These are phyloP conservation scores for Puccinia coronata DNA, from an alignment of 1,284 basidiomycete species.

Conservation along the genomic window DNA sequence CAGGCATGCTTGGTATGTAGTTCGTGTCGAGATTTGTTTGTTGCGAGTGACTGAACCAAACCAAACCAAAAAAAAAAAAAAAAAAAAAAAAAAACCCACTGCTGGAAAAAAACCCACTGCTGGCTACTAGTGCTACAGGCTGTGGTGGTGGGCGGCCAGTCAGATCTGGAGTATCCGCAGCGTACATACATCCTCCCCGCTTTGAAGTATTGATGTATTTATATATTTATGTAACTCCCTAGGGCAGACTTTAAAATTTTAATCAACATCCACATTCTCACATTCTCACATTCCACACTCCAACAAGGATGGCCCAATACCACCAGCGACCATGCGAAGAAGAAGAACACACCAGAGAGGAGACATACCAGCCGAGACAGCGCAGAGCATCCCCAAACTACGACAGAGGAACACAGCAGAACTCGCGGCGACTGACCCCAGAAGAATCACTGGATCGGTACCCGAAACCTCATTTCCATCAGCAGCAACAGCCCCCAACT, in stretches of 20 bases:
- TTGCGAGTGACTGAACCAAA: no score
- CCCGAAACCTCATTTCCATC: neutral
- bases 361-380: neutral
- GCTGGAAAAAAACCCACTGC: no score
- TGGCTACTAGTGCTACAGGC: no score
- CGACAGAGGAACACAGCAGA: constrained; percentile 16
- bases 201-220: no score
- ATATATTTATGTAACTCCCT: no score
- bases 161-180: constrained; percentile 10
- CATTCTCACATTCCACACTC: neutral
- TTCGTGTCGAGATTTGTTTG: neutral
- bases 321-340: constrained; percentile 7
- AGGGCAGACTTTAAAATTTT: no score
- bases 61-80: no score
- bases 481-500: neutral
- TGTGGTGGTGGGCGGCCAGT: neutral
- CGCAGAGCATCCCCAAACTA: constrained; percentile 36
- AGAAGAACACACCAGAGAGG: neutral
- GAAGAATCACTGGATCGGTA: constrained; percentile 32
- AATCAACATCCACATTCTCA: no score
- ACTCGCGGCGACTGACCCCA: constrained; percentile 10
- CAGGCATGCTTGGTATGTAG: constrained; percentile 28
- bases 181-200: no score
- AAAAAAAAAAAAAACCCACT: no score
- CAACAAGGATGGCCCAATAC: constrained; percentile 4